These are phyloP conservation scores for Colletotrichum camelliae DNA, from an alignment of 2,329 filamentous ascomycete genomes.

Conservation along the genomic window DNA sequence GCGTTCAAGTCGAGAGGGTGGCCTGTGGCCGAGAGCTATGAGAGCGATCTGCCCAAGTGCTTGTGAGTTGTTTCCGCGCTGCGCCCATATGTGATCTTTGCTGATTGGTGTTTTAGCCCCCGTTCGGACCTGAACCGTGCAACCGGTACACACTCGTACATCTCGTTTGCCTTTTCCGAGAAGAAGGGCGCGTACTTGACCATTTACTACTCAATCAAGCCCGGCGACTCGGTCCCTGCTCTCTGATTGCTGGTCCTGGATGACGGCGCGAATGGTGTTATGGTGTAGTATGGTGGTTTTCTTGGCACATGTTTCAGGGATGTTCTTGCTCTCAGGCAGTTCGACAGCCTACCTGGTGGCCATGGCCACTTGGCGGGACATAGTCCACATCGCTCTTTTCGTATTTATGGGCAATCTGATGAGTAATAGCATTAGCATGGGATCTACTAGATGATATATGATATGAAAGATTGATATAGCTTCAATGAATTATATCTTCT, in stretches of 20 bases:
- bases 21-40: constrained; percentile 19
- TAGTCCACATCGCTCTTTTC: neutral
- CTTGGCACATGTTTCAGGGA: neutral
- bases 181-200: constrained; percentile 25
- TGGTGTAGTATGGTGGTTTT: neutral
- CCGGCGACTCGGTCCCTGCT: constrained; percentile 5
- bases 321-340: neutral
- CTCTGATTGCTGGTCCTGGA: neutral
- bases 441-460: neutral
- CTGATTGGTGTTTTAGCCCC: constrained; percentile 11
- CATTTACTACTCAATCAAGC: constrained; percentile 25
- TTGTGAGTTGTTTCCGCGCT: constrained; percentile 10
- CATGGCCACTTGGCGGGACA: neutral
- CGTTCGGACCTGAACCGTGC: neutral
- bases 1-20: constrained; percentile 17
- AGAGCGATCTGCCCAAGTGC: constrained; percentile 4
- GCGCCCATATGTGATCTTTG: neutral
- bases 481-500: neutral
- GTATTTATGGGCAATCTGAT: neutral
- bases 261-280: neutral
- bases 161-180: constrained; percentile 24
- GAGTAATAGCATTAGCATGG: neutral
- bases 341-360: neutral
- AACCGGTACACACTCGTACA: constrained; percentile 21
- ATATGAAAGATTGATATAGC: neutral